phyloP scores from a whole-genome alignment of 345 rosid species.

The Eucalyptus cladocalyx region DNA sequence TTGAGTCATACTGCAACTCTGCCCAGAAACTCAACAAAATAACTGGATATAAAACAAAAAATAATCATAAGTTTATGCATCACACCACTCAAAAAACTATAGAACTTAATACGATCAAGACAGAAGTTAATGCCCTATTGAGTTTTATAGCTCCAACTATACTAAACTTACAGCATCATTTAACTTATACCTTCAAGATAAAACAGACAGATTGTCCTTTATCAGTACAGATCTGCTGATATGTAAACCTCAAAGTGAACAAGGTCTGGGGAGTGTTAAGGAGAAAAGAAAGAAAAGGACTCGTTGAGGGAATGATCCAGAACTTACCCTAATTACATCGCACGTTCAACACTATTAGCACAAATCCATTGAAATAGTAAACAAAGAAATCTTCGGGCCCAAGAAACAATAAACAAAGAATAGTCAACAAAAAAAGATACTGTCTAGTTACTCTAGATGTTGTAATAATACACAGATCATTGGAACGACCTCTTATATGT shows the following conservation, averaged over 20 bases:
- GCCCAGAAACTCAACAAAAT: constrained; percentile 91
- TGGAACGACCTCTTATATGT: not conserved
- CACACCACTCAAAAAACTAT: not conserved
- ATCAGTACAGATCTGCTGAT: not conserved
- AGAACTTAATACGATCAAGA: not conserved
- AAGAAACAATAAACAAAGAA: not conserved
- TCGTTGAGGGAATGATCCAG: not conserved
- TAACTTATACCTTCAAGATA: not conserved
- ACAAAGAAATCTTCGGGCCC: not conserved
- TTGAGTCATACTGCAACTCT: constrained; percentile 87
- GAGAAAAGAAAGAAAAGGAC: not conserved
- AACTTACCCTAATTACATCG: not conserved
- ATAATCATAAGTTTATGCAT: not conserved
- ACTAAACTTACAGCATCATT: not conserved
- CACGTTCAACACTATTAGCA: not conserved
- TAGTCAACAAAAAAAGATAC: not conserved
- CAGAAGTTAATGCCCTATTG: not conserved
- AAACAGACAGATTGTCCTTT: not conserved
- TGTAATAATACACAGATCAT: not conserved
- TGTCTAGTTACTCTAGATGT: not conserved
- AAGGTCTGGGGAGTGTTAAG: not conserved
- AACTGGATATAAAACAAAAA: constrained; percentile 20
- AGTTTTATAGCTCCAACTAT: not conserved
- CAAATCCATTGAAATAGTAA: not conserved
- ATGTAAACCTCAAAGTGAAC: not conserved